Percentiles rank a stretch among this genome's conserved stretches.
Conservation (phyloP, 139 green algal species). For the Tetradesmus obliquus region DNA sequence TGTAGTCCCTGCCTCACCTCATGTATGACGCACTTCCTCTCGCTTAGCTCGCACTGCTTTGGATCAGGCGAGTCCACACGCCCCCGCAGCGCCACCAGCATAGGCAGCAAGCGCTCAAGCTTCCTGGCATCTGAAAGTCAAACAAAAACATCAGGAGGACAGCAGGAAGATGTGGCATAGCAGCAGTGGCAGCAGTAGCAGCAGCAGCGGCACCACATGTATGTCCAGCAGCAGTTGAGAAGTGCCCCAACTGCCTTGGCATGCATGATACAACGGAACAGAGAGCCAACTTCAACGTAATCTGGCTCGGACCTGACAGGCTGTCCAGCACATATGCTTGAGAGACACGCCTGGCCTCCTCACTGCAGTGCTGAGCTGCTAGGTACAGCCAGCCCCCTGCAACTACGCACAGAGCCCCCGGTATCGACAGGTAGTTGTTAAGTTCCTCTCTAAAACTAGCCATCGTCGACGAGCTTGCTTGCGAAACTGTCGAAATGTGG, state of each 20-base stretch:
- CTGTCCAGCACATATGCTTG: conserved; percentile 43
- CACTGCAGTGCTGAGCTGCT: conserved; percentile 33
- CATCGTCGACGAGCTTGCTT: neutral
- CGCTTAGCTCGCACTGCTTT: conserved; percentile 61
- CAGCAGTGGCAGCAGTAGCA: neutral
- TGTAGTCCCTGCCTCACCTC: conserved; percentile 23
- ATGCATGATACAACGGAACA: neutral
- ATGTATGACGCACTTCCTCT: conserved; percentile 47
- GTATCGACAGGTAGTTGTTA: conserved; percentile 32
- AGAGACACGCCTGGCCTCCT: conserved; percentile 25
- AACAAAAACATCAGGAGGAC: neutral
- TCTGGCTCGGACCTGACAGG: neutral
- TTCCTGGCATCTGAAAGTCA: conserved; percentile 41
- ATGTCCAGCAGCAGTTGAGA: neutral
- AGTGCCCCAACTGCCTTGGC: neutral
- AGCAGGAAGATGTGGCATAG: neutral
- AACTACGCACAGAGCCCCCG: conserved; percentile 4
- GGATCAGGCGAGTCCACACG: conserved; percentile 46
- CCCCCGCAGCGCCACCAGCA: conserved; percentile 64
- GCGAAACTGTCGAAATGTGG: neutral
- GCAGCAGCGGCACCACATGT: neutral
- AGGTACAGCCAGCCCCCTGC: conserved; percentile 36
- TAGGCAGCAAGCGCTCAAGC: conserved; percentile 50
- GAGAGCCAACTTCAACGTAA: neutral
- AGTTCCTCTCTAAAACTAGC: conserved; percentile 21